Conservation (phyloP, 768 basidiomycete genomes). For the Cantharellus cinnabarinus region DNA sequence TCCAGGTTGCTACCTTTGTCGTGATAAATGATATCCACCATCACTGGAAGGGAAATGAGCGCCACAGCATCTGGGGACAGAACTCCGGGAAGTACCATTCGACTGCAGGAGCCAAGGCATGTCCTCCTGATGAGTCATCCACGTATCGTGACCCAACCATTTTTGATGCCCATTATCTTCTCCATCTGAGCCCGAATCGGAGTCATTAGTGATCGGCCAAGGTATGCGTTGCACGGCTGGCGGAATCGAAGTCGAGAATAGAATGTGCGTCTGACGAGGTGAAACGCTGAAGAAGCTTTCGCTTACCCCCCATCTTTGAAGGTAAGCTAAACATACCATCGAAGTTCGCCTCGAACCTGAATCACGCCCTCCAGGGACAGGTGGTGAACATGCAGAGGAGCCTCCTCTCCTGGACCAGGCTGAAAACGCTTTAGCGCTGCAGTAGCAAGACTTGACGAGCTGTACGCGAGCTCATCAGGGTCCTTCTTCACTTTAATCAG, state of each 20-base stretch:
- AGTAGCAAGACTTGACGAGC: slow-evolving; percentile 29
- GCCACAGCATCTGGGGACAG: neutral
- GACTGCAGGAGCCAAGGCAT: slow-evolving; percentile 56
- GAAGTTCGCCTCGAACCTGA: slow-evolving; percentile 49
- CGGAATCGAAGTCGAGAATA: slow-evolving; percentile 57
- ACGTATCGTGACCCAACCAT: slow-evolving; percentile 38
- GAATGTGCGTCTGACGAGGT: slow-evolving; percentile 42
- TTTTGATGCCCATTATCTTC: slow-evolving; percentile 16
- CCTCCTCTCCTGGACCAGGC: slow-evolving; percentile 61
- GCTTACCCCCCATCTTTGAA: neutral
- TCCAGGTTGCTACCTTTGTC: slow-evolving; percentile 42
- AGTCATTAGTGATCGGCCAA: slow-evolving; percentile 32
- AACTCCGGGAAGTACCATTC: slow-evolving; percentile 24
- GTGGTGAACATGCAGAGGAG: slow-evolving; percentile 43
- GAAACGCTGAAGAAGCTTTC: slow-evolving; percentile 34
- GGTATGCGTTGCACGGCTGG: slow-evolving; percentile 67
- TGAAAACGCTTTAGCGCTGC: slow-evolving; percentile 46
- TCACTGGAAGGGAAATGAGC: slow-evolving; percentile 19
- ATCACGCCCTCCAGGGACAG: slow-evolving; percentile 68
- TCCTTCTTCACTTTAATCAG: slow-evolving; percentile 44
- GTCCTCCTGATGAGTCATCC: slow-evolving; percentile 43
- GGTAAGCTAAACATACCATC: slow-evolving; percentile 29
- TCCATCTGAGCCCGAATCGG: slow-evolving; percentile 20
- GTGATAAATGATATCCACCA: slow-evolving; percentile 41
- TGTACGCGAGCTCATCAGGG: slow-evolving; percentile 34